Conservation (phyloP, 495 filamentous ascomycete species). For the Ramalina peruviana region DNA sequence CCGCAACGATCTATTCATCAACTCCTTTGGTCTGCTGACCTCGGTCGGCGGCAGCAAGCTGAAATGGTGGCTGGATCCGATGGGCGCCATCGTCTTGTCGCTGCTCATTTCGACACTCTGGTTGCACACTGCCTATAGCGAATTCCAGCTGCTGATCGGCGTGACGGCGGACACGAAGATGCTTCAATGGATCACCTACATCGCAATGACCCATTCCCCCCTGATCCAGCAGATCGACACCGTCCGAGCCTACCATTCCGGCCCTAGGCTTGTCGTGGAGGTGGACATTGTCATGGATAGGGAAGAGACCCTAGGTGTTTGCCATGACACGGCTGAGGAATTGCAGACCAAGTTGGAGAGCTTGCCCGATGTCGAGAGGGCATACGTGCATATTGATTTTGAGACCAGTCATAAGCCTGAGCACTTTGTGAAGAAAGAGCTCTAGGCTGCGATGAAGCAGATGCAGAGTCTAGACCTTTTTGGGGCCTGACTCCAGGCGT, state of each 20-base stretch:
- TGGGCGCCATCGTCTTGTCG: conserved; percentile 78
- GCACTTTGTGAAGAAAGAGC: conserved; percentile 50
- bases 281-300: conserved; percentile 82
- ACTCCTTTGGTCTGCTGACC: conserved; percentile 82
- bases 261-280: conserved; percentile 79
- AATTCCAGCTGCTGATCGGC: conserved; percentile 84
- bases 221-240: conserved; percentile 78
- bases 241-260: conserved; percentile 82
- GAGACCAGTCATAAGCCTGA: conserved; percentile 95
- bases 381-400: conserved; percentile 96
- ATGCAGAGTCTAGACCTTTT: no score
- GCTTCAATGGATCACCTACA: conserved; percentile 91
- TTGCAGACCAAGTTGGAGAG: conserved; percentile 91
- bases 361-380: conserved; percentile 80
- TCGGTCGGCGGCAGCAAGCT: conserved; percentile 77
- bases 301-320: conserved; percentile 50
- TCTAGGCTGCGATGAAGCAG: conserved; percentile 19
- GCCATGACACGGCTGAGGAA: conserved; percentile 88
- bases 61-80: conserved; percentile 89
- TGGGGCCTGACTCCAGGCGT: no score
- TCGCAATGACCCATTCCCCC: conserved; percentile 83
- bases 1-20: conserved; percentile 78
- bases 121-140: conserved; percentile 70
- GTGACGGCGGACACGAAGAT: conserved; percentile 72
- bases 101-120: conserved; percentile 63